Conservation (phyloP, 2,329 filamentous ascomycete genomes). For the Dendrostoma leiphaemia region DNA sequence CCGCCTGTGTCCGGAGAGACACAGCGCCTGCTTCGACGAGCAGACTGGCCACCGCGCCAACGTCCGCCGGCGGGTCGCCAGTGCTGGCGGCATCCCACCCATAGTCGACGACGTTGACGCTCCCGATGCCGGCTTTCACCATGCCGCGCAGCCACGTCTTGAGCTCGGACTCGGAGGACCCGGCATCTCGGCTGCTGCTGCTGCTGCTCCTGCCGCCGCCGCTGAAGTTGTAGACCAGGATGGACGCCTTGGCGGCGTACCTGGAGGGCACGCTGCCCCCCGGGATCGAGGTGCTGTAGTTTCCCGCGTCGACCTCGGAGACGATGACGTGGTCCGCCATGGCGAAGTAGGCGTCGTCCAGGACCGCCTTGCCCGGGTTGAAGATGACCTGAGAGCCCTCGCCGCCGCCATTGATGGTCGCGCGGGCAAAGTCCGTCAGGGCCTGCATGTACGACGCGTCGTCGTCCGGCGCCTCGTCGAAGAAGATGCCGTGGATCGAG, state of each 20-base stretch:
- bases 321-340: not conserved
- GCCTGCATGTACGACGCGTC: not conserved
- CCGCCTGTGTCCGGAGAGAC: no score
- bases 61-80: not conserved
- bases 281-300: not conserved
- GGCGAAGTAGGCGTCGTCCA: not conserved
- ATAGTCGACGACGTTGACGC: not conserved
- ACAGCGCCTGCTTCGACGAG: not conserved
- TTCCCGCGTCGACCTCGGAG: not conserved
- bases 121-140: not conserved
- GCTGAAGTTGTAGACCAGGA: not conserved
- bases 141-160: not conserved
- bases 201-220: no score
- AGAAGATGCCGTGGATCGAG: not conserved
- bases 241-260: not conserved
- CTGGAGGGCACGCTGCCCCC: not conserved
- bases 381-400: no score
- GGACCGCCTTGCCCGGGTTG: not conserved
- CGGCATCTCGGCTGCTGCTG: not conserved
- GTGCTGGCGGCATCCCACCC: not conserved
- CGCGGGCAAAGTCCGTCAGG: not conserved
- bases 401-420: not conserved
- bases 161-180: not conserved
- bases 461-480: not conserved
- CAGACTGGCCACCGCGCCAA: not conserved